Base-by-base conservation (phyloP, 2,329 filamentous ascomycete species). In the Rhynchosporium agropyri region DNA sequence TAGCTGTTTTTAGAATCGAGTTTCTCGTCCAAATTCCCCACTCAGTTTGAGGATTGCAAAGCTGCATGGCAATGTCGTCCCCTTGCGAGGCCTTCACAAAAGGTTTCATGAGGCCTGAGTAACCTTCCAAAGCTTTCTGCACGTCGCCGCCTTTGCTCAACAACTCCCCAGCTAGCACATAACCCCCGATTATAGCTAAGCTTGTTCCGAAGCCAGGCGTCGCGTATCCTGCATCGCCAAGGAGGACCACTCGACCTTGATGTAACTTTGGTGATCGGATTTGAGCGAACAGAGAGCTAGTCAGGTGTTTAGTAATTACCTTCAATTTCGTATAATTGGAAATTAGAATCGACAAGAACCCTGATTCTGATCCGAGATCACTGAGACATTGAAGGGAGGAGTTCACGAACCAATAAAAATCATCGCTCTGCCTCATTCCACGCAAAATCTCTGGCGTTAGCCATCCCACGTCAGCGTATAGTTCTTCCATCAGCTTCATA, bases 141-240 rank as follows among this genome's bases (percentile, higher is more conserved):
- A 79, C 38, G 66, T 78, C 69, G 13, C 68, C 64, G 20, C 51
- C 53, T n/a, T 72, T 66, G 49, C 68, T 69, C 51, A 70, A 67
- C 33, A 79, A 68, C 67, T 79, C 79, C 3, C 80, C 80, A 0
- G 79, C 80, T 31, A 83, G 72, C 4, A 81, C 67, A 65, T 83
- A 82, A 2, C 76, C 80, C 6, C 76, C 74, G 3, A 76, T 69
- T 15, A 81, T 69, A 0, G 77, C 76, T 3, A 74, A 67, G 13
- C 73, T 76, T 1, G 77, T 80, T 12, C 78, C 79, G 60, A 75
- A 73, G 0, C 80, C 80, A 3, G 77, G 78, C 8, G 76, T 74
- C 4, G 75, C 75, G 62, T 77, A 80, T 2, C 74, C 80, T 0
- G 80, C 78, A 64, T 68, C 66, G 3, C 65, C 66, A 20, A 68